These are phyloP conservation scores for Collybia nuda DNA, from an alignment of 768 basidiomycete genomes.

Conservation along the genomic window DNA sequence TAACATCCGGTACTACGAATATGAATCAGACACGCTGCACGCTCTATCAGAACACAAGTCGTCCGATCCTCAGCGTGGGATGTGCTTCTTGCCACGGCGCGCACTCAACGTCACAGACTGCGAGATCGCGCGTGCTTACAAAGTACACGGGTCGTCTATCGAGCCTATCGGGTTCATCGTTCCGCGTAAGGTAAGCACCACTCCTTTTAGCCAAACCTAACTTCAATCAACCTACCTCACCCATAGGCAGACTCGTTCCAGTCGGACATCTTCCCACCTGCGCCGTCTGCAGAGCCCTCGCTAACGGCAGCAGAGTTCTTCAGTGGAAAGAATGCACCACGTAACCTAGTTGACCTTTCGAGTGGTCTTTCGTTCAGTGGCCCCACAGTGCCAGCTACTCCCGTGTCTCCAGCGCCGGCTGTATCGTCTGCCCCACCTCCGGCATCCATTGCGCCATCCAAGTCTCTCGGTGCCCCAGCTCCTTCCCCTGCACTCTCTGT, in stretches of 20 bases:
- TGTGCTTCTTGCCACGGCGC: conserved; percentile 94
- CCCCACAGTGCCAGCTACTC: conserved; percentile 26
- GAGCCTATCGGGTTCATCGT: conserved; percentile 96
- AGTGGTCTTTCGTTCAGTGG: conserved; percentile 45
- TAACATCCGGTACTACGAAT: conserved; percentile 97
- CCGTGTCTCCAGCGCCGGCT: conserved; percentile 34
- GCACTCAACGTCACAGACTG: conserved; percentile 87
- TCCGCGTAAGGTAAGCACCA: conserved; percentile 75
- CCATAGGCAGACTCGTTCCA: conserved; percentile 91
- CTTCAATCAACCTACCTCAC: conserved; percentile 1
- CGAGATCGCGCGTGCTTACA: conserved; percentile 95
- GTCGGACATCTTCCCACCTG: conserved; percentile 95
- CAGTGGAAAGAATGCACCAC: conserved; percentile 73
- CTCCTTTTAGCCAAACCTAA: neutral
- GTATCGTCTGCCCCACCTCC: conserved; percentile 17
- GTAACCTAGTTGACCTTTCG: conserved; percentile 80
- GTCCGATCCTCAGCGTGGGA: conserved; percentile 91
- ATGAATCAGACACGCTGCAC: conserved; percentile 81
- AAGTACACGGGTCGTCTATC: conserved; percentile 68
- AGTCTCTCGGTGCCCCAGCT: conserved; percentile 26
- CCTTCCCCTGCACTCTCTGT: conserved; percentile 18
- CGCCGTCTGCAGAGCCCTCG: conserved; percentile 77
- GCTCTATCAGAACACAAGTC: conserved; percentile 84
- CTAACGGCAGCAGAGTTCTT: conserved; percentile 87
- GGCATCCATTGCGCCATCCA: conserved; percentile 10